These are phyloP conservation scores for Cucumis hystrix DNA, from an alignment of 306 rosid genomes.

Conservation along the genomic window DNA sequence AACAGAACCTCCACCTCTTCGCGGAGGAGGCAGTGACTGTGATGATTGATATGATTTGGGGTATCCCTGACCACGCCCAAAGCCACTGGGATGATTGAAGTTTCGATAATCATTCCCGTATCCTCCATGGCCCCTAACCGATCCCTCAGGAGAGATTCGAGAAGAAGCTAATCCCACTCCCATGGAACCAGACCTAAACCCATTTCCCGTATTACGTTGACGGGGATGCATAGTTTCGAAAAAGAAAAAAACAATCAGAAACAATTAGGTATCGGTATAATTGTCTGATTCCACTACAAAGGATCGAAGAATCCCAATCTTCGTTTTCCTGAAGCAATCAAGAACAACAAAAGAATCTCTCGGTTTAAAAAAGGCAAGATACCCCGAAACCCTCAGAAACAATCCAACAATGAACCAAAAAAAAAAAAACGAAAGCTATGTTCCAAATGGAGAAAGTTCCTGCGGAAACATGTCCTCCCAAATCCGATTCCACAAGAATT, in stretches of 20 bases:
- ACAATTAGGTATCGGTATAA: neutral
- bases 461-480: neutral
- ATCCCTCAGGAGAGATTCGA: constrained; percentile 32
- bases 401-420: neutral
- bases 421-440: neutral
- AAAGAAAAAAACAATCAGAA: neutral
- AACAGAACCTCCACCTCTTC: constrained; percentile 14
- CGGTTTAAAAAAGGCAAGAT: neutral
- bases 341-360: neutral
- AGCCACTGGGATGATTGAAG: constrained; percentile 27
- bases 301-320: constrained; percentile 1
- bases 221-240: constrained; percentile 22
- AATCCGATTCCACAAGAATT: neutral
- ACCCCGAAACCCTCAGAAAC: neutral
- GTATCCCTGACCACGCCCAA: constrained; percentile 28
- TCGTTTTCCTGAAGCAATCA: neutral
- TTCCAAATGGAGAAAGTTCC: neutral
- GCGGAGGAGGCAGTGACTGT: constrained; percentile 16
- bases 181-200: constrained; percentile 41
- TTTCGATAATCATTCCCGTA: constrained; percentile 22
- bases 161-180: constrained; percentile 25
- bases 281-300: neutral
- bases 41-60: constrained; percentile 28
- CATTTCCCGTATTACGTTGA: constrained; percentile 47
- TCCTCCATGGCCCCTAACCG: constrained; percentile 20